Conservation (phyloP, 176 grass and related monocot genomes). For the Oryza rufipogon region DNA sequence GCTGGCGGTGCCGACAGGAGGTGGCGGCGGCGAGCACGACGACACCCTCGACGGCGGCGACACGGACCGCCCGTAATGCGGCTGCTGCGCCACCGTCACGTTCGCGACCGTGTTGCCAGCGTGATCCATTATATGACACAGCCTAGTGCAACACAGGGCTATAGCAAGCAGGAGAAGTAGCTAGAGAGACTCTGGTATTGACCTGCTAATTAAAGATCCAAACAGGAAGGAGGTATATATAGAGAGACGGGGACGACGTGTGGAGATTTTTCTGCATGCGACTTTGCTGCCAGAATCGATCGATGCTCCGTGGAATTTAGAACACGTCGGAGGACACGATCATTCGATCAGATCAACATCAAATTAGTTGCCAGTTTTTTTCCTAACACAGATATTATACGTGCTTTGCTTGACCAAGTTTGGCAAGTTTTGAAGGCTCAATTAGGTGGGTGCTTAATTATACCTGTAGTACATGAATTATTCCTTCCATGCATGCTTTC, state of each 20-base stretch:
- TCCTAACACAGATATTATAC: conserved; percentile 16
- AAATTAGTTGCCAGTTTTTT: conserved; percentile 6
- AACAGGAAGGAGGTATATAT: conserved; percentile 20
- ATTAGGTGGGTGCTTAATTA: neutral
- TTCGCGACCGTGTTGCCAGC: conserved; percentile 32
- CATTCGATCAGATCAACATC: conserved; percentile 16
- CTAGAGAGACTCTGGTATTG: neutral
- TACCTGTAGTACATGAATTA: too few species aligned
- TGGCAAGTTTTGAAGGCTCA: conserved; percentile 41
- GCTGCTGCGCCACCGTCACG: neutral
- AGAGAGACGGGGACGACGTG: conserved; percentile 16
- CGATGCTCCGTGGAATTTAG: conserved; percentile 19
- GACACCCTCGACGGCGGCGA: conserved; percentile 49
- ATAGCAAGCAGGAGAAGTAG: neutral
- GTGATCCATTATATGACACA: conserved; percentile 22
- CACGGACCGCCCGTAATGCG: conserved; percentile 19
- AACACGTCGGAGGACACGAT: neutral
- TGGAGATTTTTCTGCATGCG: conserved; percentile 21
- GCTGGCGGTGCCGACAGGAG: neutral
- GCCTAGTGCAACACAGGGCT: neutral
- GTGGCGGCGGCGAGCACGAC: conserved; percentile 27
- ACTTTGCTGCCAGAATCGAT: neutral
- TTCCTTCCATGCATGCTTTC: neutral
- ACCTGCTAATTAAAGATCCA: conserved; percentile 18
- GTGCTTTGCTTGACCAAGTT: conserved; percentile 44